Evolutionary conservation across 768 basidiomycete genomes (phyloP), one percentile per base, ranked within the genome.

Genomic region (Tricholoma sp.): DNA sequence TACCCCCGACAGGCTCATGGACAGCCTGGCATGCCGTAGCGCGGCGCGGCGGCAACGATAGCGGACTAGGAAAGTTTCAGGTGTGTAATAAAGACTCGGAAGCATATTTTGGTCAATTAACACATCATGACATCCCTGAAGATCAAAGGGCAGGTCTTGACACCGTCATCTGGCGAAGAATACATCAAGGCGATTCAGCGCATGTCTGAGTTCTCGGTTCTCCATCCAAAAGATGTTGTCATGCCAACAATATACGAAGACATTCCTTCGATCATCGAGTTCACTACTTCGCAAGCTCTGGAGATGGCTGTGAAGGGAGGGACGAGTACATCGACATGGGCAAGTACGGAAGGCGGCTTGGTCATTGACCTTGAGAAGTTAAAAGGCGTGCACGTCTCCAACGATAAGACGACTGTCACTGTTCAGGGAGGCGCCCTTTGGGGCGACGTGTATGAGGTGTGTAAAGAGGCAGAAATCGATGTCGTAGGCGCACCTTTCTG

Each of bases 261-360:
- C 19, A 54, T 60, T 19, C 39, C 56, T 32, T 34, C n/a, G 16
- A 54, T 53, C 12, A 45, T 61, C 22, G 24, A 31, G 4, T 61
- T 51, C 21, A 52, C 60, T n/a, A 34, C 47, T 22, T 54, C 56
- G 6, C 58, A 60, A 35, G 57, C 61, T 1, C 55, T 65, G 7
- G 58, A 61, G 19, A 56, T 63, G 21, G 56, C 64, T 3, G 57
- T 63, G 49, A 65, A 65, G 55, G 57, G 62, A 18, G 64, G 58
- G 10, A 10, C 31, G 21, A 27, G 55, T 46, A 14, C 57, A 5
- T 53, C 53, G 5, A 50, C 57, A 2, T 39, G 45, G 47, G 59
- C 64, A 2, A 50, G 46, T 22, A 59, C 59, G 24, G 62, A 65
- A 24, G 60, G 57, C 5, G 64, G 64, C 7, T 16, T 65, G 6